A percentile compares a stretch with the other conserved stretches of the same genome.
phyloP scores from a whole-genome alignment of 331 rosid species.

The Malus hybrid region DNA sequence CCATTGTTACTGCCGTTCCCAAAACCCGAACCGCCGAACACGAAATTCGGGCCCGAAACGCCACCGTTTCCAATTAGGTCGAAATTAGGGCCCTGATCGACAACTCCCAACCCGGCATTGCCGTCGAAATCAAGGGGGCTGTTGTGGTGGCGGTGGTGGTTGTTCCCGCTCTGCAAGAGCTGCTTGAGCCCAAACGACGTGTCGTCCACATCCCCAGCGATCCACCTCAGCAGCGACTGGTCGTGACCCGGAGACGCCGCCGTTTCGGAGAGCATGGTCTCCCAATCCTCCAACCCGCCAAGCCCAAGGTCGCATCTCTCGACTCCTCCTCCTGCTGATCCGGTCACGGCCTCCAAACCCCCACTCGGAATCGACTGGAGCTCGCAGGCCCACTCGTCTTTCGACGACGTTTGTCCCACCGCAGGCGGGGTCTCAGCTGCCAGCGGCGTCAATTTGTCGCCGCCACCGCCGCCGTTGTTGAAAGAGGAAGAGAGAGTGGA shows the following conservation, averaged over 20 bases:
- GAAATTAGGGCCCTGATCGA: conserved; percentile 30
- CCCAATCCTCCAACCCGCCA: conserved; percentile 35
- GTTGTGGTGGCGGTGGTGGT: background rate
- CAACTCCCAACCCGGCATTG: conserved; percentile 33
- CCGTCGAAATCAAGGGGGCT: conserved; percentile 24
- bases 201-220: conserved; percentile 36
- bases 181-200: conserved; percentile 20
- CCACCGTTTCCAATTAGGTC: conserved; percentile 7
- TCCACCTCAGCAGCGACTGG: conserved; percentile 37
- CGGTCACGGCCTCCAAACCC: conserved; percentile 8
- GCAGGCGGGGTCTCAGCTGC: conserved; percentile 1
- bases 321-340: conserved; percentile 11
- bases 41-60: conserved; percentile 7
- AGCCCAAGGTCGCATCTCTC: conserved; percentile 22
- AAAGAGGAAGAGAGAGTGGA: conserved; percentile 36
- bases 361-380: conserved; percentile 26
- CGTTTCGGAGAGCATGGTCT: conserved; percentile 29
- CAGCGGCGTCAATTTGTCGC: conserved; percentile 8
- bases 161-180: conserved; percentile 21
- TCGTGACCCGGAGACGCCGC: conserved; percentile 29
- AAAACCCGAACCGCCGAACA: conserved; percentile 15
- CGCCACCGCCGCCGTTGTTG: conserved; percentile 19
- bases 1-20: background rate
- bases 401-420: background rate
- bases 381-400: conserved; percentile 29